Percentiles rank a stretch among this genome's conserved stretches.
These are phyloP conservation scores for Diaporthe nobilis DNA, from an alignment of 2,329 filamentous ascomycete genomes.

Conservation along the genomic window DNA sequence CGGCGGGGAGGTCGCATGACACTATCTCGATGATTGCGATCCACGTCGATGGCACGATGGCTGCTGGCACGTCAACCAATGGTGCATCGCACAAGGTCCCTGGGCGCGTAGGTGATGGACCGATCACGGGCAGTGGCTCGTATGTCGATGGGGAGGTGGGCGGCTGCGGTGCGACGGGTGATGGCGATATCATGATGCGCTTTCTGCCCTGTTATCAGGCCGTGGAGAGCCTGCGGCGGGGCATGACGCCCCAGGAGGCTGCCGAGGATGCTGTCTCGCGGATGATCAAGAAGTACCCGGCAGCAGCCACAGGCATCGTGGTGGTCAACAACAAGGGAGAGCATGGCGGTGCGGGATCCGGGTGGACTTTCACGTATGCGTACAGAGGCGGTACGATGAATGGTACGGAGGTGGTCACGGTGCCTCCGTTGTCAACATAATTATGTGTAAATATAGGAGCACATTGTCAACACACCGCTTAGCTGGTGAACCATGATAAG, in stretches of 20 bases:
- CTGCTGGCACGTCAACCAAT: conserved; percentile 69
- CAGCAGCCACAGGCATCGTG: conserved; percentile 63
- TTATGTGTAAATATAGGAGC: neutral
- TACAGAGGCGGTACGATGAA: conserved; percentile 64
- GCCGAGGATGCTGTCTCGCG: conserved; percentile 65
- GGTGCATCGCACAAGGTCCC: conserved; percentile 68
- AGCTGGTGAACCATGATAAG: too few relatives aligned
- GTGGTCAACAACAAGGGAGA: conserved; percentile 64
- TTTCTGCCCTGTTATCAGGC: conserved; percentile 72
- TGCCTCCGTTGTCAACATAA: conserved; percentile 51
- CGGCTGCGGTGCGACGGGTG: conserved; percentile 69
- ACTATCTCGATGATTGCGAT: conserved; percentile 68
- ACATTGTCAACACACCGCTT: neutral
- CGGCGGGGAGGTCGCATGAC: conserved; percentile 59
- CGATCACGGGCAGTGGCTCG: conserved; percentile 67
- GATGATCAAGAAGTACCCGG: conserved; percentile 64
- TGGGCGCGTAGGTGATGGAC: conserved; percentile 69
- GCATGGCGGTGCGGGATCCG: conserved; percentile 65
- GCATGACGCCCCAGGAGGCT: conserved; percentile 62
- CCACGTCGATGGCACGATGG: conserved; percentile 60
- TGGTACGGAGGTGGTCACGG: conserved; percentile 59
- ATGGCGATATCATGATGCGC: conserved; percentile 71
- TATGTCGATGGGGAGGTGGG: conserved; percentile 69
- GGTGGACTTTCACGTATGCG: conserved; percentile 69
- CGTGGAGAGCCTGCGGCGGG: conserved; percentile 65